phyloP scores from a whole-genome alignment of 495 filamentous ascomycete species.

The Cercophora samala region DNA sequence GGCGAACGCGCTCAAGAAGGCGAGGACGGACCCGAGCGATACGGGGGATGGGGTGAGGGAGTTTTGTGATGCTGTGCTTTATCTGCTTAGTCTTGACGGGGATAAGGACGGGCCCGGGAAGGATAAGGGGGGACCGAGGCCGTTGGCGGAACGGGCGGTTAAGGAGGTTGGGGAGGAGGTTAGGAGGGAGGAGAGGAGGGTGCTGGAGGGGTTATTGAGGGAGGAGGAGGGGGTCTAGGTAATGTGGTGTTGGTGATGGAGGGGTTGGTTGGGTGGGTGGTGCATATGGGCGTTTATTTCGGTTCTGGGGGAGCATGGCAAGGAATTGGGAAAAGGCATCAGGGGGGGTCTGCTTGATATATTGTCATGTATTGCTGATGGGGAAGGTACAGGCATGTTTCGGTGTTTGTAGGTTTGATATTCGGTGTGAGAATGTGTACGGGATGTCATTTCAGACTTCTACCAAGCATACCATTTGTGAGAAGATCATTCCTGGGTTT shows the following conservation, averaged over 20 bases:
- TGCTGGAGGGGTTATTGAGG: slow-evolving; percentile 36
- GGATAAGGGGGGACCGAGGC: background rate
- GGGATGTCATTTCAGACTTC: no score
- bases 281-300: background rate
- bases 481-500: no score
- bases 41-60: slow-evolving; percentile 46
- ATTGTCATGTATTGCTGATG: background rate
- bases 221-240: slow-evolving; percentile 26
- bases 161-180: slow-evolving; percentile 30
- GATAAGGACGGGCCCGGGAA: background rate
- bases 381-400: background rate
- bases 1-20: slow-evolving; percentile 33
- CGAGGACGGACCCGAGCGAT: slow-evolving; percentile 34
- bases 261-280: background rate
- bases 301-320: background rate
- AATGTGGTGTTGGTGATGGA: background rate
- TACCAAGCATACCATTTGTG: no score
- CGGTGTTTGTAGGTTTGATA: no score
- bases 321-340: background rate
- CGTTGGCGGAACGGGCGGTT: slow-evolving; percentile 17
- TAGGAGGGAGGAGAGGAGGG: slow-evolving; percentile 31
- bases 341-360: background rate
- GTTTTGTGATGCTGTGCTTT: slow-evolving; percentile 44
- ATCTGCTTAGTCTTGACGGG: slow-evolving; percentile 26
- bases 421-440: no score